Evolutionary conservation across 352 stramenopile genomes (phyloP), one percentile per base, ranked within the genome.

Genomic region (Sclerospora graminicola): DNA sequence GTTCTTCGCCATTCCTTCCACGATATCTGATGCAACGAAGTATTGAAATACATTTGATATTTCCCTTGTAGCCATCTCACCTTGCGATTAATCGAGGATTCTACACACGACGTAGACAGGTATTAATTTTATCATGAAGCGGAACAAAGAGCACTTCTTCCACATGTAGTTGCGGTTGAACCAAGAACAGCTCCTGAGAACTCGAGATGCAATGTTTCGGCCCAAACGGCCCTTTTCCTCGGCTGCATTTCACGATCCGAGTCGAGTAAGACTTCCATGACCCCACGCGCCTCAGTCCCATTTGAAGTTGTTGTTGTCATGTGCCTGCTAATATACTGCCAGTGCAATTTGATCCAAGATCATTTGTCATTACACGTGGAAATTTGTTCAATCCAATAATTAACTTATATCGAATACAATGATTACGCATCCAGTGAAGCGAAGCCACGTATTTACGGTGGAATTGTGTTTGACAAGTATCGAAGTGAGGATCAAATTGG

Each of bases 31-130:
- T 88, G 60, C 43, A 84, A 21, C 1, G 82, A 77, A 23, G 91
- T 94, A 39, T 91, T 89, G 49, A 88, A 94, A 45, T 90, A 91
- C 43, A 77, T 84, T 26, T 94, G 82, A 45, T 94, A 78, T 62
- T 94, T 94, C 13, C 82, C 80, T 55, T 91, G 82, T 8, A 94
- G 59, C 79, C 80, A 94, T n/a, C 78, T 64, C 7, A 94, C 63
- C 41, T 91, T 91, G 8, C 79, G 75, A 50, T 89, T 91, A 40
- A 94, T 70, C 5, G 65, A 63, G 0, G 76, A 59, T 20, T 94
- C 82, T 38, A 84, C 3, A 64, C 49, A 5, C 73, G 75, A 13
- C 70, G 76, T 26, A 94, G 28, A 6, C 77, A 69, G 0, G 38
- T 41, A 18, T 73, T 65, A 16, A 94, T 72, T 6, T 65, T 66